A percentile compares a stretch with the other conserved stretches of the same genome.
These are phyloP conservation scores for Mucor irregularis DNA, from an alignment of 371 early-diverging fungal species.

Conservation along the genomic window DNA sequence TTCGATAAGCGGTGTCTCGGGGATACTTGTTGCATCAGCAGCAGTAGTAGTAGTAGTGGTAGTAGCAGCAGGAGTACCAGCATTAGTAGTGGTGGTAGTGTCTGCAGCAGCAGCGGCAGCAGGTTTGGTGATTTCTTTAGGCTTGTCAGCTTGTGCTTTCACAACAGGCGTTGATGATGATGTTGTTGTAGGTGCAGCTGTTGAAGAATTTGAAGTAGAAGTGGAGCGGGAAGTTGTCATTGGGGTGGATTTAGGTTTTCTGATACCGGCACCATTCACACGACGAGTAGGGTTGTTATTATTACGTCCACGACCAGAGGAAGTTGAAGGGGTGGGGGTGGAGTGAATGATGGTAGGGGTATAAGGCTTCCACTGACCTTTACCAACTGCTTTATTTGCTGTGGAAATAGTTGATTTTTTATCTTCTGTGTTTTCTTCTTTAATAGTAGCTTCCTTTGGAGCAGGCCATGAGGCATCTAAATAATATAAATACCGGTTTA, in stretches of 20 bases:
- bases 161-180: neutral
- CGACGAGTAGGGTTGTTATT: neutral
- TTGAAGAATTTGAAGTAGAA: neutral
- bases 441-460: conserved; percentile 20
- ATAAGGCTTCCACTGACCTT: conserved; percentile 60
- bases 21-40: neutral
- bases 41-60: conserved; percentile 1
- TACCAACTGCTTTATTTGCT: conserved; percentile 14
- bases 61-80: neutral
- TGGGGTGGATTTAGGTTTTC: neutral
- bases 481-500: neutral
- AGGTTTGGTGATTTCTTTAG: neutral
- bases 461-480: conserved; percentile 25
- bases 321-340: conserved; percentile 33
- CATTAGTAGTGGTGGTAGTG: neutral
- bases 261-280: neutral
- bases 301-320: neutral
- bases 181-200: neutral
- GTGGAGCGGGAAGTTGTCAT: neutral
- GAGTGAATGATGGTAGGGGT: conserved; percentile 62
- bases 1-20: conserved; percentile 1
- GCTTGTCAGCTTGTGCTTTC: neutral
- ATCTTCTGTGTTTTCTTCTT: conserved; percentile 13
- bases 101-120: neutral
- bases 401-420: neutral